Percentiles rank a stretch among this genome's conserved stretches.
phyloP scores from a whole-genome alignment of 202 grass and related monocot species.

The Eragrostis tef region DNA sequence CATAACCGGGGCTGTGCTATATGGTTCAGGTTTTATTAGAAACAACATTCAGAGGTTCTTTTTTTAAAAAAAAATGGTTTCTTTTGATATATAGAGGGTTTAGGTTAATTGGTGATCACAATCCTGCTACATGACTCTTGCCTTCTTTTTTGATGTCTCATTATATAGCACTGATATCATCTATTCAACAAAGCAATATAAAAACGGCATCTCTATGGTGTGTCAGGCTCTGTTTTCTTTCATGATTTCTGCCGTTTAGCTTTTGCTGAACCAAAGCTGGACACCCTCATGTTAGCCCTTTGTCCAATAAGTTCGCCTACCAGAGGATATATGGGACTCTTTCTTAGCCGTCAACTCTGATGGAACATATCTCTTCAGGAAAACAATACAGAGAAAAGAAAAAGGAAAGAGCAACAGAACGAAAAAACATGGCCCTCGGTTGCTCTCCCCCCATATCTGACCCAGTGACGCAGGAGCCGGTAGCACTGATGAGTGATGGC shows the following conservation, averaged over 20 bases:
- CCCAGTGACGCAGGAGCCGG: conserved; percentile 34
- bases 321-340: conserved; percentile 22
- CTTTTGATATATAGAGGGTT: too few relatives aligned
- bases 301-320: conserved; percentile 40
- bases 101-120: too few relatives aligned
- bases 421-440: conserved; percentile 40
- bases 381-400: conserved; percentile 23
- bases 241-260: background rate
- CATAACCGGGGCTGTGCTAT: conserved; percentile 18
- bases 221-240: background rate
- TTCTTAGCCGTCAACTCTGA: conserved; percentile 6
- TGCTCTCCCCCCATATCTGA: conserved; percentile 26
- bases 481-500: conserved; percentile 38
- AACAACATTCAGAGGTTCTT: conserved; percentile 5
- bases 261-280: background rate
- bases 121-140: too few relatives aligned
- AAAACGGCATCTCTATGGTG: background rate
- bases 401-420: conserved; percentile 26
- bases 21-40: conserved; percentile 27
- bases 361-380: conserved; percentile 29
- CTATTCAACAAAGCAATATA: conserved; percentile 40
- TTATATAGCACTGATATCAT: conserved; percentile 22
- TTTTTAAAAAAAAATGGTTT: too few relatives aligned
- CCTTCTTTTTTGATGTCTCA: too few relatives aligned
- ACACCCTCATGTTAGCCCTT: conserved; percentile 42